A percentile compares a stretch with the other conserved stretches of the same genome.
phyloP scores from a whole-genome alignment of 2,329 filamentous ascomycete species.

The Amphichorda felina region DNA sequence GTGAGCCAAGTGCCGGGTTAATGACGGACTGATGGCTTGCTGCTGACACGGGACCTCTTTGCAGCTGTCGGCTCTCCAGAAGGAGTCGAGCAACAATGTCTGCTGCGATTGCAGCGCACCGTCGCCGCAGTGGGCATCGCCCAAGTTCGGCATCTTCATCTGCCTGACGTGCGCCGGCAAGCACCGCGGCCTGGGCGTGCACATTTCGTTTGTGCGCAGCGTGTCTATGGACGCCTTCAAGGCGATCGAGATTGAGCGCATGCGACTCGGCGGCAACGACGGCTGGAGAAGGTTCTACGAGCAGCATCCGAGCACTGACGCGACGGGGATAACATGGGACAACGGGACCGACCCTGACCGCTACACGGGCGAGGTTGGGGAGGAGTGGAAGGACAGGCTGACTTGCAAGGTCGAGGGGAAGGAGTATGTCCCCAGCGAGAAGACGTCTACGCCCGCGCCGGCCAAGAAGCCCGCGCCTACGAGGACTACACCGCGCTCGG shows the following conservation, averaged over 20 bases:
- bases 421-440: constrained; percentile 70
- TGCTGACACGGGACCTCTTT: constrained; percentile 5
- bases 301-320: constrained; percentile 51
- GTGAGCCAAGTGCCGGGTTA: constrained; percentile 29
- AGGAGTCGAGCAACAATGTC: constrained; percentile 74
- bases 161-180: constrained; percentile 92
- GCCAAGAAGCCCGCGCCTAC: constrained; percentile 13
- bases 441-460: constrained; percentile 26
- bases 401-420: constrained; percentile 77
- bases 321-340: constrained; percentile 58
- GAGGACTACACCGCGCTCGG: constrained; percentile 23
- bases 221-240: constrained; percentile 99
- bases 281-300: constrained; percentile 85
- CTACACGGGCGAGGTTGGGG: constrained; percentile 80
- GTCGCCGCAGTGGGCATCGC: constrained; percentile 94
- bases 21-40: not conserved
- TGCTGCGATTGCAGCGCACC: constrained; percentile 96
- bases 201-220: constrained; percentile 95
- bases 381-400: constrained; percentile 90
- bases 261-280: constrained; percentile 85
- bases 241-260: constrained; percentile 78
- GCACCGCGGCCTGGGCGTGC: constrained; percentile 87
- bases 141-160: constrained; percentile 98
- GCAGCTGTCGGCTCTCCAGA: constrained; percentile 83
- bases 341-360: constrained; percentile 82